A percentile compares a stretch with the other conserved stretches of the same genome.
phyloP scores from a whole-genome alignment of 108 stramenopile genomes.

The Cyclotella atomus region DNA sequence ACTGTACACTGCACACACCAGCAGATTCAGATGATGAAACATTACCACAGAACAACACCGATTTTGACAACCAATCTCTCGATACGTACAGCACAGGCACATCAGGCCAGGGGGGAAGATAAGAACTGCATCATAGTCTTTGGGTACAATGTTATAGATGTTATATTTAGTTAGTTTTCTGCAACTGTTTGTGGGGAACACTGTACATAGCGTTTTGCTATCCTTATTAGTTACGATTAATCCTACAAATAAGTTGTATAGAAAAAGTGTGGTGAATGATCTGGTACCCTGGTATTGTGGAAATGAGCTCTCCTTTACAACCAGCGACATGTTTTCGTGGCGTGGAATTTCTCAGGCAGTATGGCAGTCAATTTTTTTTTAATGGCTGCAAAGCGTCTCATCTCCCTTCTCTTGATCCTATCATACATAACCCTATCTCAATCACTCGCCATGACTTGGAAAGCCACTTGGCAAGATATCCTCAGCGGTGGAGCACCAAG shows the following conservation, averaged over 20 bases:
- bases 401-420: too few species aligned
- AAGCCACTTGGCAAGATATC: constrained; percentile 58
- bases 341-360: too few species aligned
- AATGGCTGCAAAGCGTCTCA: too few species aligned
- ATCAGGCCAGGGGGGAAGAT: constrained; percentile 4
- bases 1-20: constrained; percentile 28
- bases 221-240: not conserved
- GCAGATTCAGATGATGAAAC: constrained; percentile 48
- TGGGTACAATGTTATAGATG: constrained; percentile 15
- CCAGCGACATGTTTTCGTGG: too few species aligned
- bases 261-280: too few species aligned
- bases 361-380: too few species aligned
- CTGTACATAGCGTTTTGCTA: not conserved
- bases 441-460: constrained; percentile 32
- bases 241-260: constrained; percentile 2
- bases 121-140: not conserved
- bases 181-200: not conserved
- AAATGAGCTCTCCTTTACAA: too few species aligned
- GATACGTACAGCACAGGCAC: constrained; percentile 18
- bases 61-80: constrained; percentile 21
- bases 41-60: constrained; percentile 30
- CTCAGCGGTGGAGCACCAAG: constrained; percentile 49
- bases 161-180: constrained; percentile 10
- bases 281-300: too few species aligned
- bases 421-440: not conserved